Base-by-base conservation (phyloP, 805 yeast species). In the Saccharomycopsis selenospora region DNA sequence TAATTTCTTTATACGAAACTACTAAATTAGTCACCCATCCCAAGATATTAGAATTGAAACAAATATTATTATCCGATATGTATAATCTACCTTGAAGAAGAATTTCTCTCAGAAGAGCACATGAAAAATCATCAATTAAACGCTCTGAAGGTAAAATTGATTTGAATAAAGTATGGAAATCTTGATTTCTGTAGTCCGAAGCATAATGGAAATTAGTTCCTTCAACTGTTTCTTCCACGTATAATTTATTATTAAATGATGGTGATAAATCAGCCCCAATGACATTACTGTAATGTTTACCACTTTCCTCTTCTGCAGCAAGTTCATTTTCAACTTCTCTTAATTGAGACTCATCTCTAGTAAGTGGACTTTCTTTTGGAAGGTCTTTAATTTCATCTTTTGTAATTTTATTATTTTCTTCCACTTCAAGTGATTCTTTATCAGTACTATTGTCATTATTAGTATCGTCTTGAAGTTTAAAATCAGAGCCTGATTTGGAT, bases 1-100 rank as follows among this genome's bases (percentile, higher is more conserved):
- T 70, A 23, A 93, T 77, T 48, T 88, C 95, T 42, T 73, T 77
- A 55, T 81, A 75, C 0, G 87, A 80, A 17, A 93, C 73, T 2
- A 83, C 75, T 33, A 90, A 67, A 54, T 77, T 85, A 7, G 96
- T 87, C 8, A 88, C 85, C 95, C 96, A 90, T 1, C 96, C 96
- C 41, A 91, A 67, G 36, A 93, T 70, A 56, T 83, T 84, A 5
- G 96, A 84, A 61, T 88, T 82, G 71, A 93, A 93, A 60, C 96
- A 87, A 3, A 91, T 60, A 58, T 82, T 79, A 46, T 76, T 74
- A 55, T 86, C 90, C 17, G 95, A 77, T 6, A 93, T 73, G 61
- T 86, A 93, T 24, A 93, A 58, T 45, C 95, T 71, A 3, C 99
- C 99, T 60, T 93, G 97, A 7, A 88, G 66, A 27, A 91, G 69